Base-by-base conservation (phyloP, 1,139 yeast genomes). In the Geotrichum europaeum region DNA sequence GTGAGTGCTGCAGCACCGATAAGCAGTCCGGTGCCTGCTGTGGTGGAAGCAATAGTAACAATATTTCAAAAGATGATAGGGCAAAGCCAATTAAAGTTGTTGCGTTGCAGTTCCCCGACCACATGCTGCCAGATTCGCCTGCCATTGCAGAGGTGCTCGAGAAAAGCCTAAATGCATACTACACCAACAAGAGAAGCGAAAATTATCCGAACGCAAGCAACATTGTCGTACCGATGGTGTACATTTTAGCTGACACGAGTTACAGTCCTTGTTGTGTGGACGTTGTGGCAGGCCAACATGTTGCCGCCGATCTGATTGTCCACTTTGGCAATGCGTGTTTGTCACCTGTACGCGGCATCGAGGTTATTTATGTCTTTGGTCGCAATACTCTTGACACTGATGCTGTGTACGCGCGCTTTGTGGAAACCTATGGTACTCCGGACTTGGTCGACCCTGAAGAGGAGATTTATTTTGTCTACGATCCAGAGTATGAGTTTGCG, bases 261-360 rank as follows among this genome's bases (percentile, higher is more conserved):
- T 95, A 94, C 69, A 89, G 97, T 28, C 81, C 97, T 0, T 94
- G 99, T 73, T 94, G 99, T 76, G 88, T 94, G 18, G 99, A 94
- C 72, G 97, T 91, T 70, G 96, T 94, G 25, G 98, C 99, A 0
- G 96, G 97, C 0, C 92, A 88, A 69, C 99, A 94, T 74, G 96
- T 94, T 13, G 72, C 78, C 7, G 94, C 96, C 25, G 96, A 92
- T 65, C 75, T 88, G 12, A 90, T 95, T 36, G 84, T 92, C 0
- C 99, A 94, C 73, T 90, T 91, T 73, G 99, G 99, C 3, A 96
- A 90, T 70, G 95, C 98, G 0, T 94, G 99, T 73, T 75, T 94
- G 68, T 91, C 88, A 66, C 87, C 92, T 0, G 85, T 89, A 6
- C 54, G 67, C 53, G 84, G 82, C 56, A 72, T 89, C n/a, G 84